Base-by-base conservation (phyloP, 148 eudicot genomes). In the Rhododendron ferrugineum region DNA sequence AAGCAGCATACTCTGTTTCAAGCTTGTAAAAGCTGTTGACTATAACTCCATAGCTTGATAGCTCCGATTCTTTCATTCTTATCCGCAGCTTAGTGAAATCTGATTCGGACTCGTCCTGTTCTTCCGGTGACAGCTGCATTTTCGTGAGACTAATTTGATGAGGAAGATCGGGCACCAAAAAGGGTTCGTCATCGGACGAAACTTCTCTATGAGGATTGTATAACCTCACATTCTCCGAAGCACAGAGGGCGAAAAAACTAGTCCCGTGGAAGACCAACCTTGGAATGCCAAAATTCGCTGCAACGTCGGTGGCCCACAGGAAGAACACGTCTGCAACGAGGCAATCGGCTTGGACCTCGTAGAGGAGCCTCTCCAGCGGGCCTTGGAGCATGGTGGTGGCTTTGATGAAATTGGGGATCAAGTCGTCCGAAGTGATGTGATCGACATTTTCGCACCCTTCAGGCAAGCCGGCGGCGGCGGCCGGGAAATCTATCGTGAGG, bases 11-110 rank as follows among this genome's bases (percentile, higher is more conserved):
- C 2, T 85, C 93, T 1, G 93, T 89, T 86, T 94, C 96, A 2
- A 94, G 90, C 91, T 94, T 94, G 28, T 90, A 90, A 83, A 94
- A 90, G 86, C 93, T 93, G 68, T 95, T 93, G 1, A 90, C 84
- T 15, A 95, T 82, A 26, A 89, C 89, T 84, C 98, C 96, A n/a
- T 79, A 91, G 76, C 92, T 91, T 6, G 15, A 85, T 4, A 72
- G 32, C 62, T 87, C 93, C 1, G 92, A 82, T 40, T 90, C 89
- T 28, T 10, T 81, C 28, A 85, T 52, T 60, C 37, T 14, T 11
- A 11, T 22, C 15, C 68, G 7, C 52, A 84, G 58, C 1, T 0
- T 83, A 4, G 2, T 18, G 3, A 26, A 30, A 5, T 70, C 20
- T 9, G 81, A 50, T 4, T 90, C 85, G 18, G 44, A 77, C 1